Evolutionary conservation across 768 basidiomycete species (phyloP).

Genomic region (Kwoniella newhampshirensis): DNA sequence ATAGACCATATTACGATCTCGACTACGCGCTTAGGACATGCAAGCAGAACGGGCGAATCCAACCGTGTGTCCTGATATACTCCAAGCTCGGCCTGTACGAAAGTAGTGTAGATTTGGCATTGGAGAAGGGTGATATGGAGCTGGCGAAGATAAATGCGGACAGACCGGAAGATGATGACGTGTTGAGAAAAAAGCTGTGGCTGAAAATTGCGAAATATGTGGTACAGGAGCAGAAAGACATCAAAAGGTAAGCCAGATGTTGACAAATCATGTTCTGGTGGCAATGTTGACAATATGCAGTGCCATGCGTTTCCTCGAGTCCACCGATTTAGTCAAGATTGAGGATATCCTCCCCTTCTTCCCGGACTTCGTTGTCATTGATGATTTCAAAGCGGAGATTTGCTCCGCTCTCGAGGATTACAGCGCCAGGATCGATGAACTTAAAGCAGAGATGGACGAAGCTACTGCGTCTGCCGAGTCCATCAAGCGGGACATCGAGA

Average conservation of each 20-base stretch:
- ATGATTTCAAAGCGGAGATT: constrained; percentile 99
- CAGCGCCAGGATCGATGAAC: constrained; percentile 79
- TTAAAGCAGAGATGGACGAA: constrained; percentile 95
- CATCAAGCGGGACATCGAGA: constrained; percentile 85
- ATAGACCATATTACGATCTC: constrained; percentile 89
- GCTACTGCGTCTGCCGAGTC: constrained; percentile 87
- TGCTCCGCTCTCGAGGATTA: constrained; percentile 93
- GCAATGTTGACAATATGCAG: constrained; percentile 56
- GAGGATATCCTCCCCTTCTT: constrained; percentile 99
- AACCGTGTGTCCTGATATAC: constrained; percentile 93
- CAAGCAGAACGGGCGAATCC: constrained; percentile 73
- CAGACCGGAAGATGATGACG: constrained; percentile 84
- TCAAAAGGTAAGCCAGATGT: constrained; percentile 75
- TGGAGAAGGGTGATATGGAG: constrained; percentile 92
- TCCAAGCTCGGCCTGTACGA: constrained; percentile 97
- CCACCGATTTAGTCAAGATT: constrained; percentile 91
- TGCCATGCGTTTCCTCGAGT: constrained; percentile 94
- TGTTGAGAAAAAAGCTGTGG: constrained; percentile 90
- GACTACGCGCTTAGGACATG: constrained; percentile 94
- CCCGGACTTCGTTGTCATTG: constrained; percentile 98
- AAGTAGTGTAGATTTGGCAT: constrained; percentile 89
- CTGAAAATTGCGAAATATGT: constrained; percentile 98
- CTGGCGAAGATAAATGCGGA: constrained; percentile 94
- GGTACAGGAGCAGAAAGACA: constrained; percentile 95
- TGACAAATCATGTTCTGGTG: too few relatives aligned